These are phyloP conservation scores for Penicillium roqueforti DNA, from an alignment of 495 filamentous ascomycete genomes.

Conservation along the genomic window DNA sequence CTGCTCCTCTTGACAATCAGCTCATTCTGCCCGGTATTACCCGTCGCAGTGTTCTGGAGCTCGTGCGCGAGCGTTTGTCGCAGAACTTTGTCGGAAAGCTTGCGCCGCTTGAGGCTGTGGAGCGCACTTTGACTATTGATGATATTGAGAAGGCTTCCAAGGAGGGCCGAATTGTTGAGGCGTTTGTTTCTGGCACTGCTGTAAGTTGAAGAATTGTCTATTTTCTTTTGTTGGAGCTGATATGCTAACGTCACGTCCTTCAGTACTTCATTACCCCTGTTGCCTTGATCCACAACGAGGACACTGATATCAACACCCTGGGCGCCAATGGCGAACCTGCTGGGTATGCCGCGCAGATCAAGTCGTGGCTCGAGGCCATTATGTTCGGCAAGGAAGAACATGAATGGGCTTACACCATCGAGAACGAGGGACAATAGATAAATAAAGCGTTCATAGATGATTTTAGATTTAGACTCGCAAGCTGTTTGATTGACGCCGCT, in stretches of 20 bases:
- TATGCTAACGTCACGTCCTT: conserved; percentile 6
- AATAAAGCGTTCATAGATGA: background rate
- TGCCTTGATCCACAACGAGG: conserved; percentile 66
- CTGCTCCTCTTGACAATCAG: conserved; percentile 73
- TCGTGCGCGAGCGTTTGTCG: conserved; percentile 59
- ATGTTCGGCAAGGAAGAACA: conserved; percentile 82
- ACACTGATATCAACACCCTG: conserved; percentile 62
- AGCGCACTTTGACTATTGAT: conserved; percentile 72
- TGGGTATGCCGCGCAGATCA: conserved; percentile 68
- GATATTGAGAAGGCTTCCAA: conserved; percentile 69
- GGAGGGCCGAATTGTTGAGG: conserved; percentile 76
- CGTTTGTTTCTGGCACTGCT: conserved; percentile 84
- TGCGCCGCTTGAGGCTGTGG: conserved; percentile 66
- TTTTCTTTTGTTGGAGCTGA: background rate
- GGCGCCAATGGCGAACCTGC: conserved; percentile 54
- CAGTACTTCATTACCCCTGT: conserved; percentile 80
- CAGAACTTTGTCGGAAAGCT: conserved; percentile 33
- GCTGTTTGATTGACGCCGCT: background rate
- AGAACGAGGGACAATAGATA: conserved; percentile 49
- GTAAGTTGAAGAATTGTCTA: conserved; percentile 42
- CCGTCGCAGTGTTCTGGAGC: conserved; percentile 66
- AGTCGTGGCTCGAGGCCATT: conserved; percentile 74
- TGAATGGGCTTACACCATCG: conserved; percentile 73
- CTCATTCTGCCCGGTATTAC: conserved; percentile 86
- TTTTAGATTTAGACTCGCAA: background rate